Evolutionary conservation across 208 protist species (phyloP).

Genomic region (Wallacemonas sp.): DNA sequence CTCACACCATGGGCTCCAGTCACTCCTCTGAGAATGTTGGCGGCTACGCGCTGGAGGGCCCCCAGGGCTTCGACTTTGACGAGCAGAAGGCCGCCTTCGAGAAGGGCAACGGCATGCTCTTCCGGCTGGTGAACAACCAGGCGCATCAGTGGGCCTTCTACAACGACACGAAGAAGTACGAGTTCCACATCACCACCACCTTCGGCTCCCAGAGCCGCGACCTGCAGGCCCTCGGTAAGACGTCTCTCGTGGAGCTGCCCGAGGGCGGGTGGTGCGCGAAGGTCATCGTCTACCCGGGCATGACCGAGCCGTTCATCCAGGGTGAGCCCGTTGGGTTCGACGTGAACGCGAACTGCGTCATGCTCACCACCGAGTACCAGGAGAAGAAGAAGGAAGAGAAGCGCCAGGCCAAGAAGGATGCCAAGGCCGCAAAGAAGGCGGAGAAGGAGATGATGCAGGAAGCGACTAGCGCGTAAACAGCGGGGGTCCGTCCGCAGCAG

Average conservation of each 20-base stretch:
- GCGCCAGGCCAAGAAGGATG: conserved; percentile 45
- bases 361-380: conserved; percentile 64
- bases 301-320: conserved; percentile 45
- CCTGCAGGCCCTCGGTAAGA: conserved; percentile 35
- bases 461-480: too few relatives aligned
- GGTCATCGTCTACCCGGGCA: conserved; percentile 35
- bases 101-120: conserved; percentile 52
- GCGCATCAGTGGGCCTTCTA: conserved; percentile 48
- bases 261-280: conserved; percentile 21
- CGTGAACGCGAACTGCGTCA: conserved; percentile 27
- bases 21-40: conserved; percentile 11
- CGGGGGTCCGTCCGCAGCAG: too few relatives aligned
- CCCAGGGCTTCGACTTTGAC: conserved; percentile 47
- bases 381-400: conserved; percentile 48
- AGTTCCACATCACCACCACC: conserved; percentile 42
- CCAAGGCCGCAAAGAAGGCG: conserved; percentile 26
- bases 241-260: conserved; percentile 19
- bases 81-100: conserved; percentile 40
- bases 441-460: neutral
- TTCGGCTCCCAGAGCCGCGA: conserved; percentile 27
- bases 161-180: conserved; percentile 51
- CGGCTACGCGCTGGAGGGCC: conserved; percentile 26
- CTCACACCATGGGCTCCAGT: conserved; percentile 13
- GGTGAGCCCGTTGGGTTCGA: conserved; percentile 36
- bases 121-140: conserved; percentile 32